These are phyloP conservation scores for Boletus tylopilopsis DNA, from an alignment of 768 basidiomycete genomes.

Conservation along the genomic window DNA sequence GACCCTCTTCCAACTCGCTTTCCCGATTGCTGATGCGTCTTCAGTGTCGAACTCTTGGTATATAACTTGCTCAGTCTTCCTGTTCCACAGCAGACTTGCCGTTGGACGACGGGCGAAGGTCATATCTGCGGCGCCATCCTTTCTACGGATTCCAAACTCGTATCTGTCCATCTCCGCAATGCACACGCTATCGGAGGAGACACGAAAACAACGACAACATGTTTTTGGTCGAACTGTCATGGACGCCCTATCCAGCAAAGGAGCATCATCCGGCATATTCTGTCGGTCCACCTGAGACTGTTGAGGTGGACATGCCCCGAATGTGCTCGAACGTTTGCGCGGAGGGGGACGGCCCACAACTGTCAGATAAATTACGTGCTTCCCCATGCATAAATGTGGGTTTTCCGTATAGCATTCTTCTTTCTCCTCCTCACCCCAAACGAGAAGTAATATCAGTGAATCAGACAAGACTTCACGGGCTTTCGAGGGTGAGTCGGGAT, in stretches of 20 bases:
- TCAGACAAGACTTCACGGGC: too few relatives aligned
- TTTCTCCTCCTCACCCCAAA: too few relatives aligned
- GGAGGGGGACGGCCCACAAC: not conserved
- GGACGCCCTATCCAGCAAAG: not conserved
- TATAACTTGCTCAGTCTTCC: not conserved
- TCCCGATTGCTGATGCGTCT: not conserved
- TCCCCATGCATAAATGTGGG: too few relatives aligned
- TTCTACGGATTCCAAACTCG: not conserved
- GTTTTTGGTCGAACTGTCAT: not conserved
- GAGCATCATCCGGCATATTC: not conserved
- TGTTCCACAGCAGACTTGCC: not conserved
- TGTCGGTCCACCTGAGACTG: not conserved
- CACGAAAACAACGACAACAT: not conserved
- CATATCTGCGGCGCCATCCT: not conserved
- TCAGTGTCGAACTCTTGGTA: not conserved
- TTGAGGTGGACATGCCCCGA: not conserved
- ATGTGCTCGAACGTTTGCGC: not conserved
- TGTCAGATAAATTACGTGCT: too few relatives aligned
- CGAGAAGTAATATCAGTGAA: too few relatives aligned
- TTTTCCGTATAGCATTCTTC: too few relatives aligned
- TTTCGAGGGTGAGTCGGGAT: too few relatives aligned
- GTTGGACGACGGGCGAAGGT: not conserved
- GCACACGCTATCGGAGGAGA: not conserved
- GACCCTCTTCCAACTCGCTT: not conserved
- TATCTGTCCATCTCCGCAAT: not conserved